Percentiles rank a stretch among this genome's conserved stretches.
phyloP scores from a whole-genome alignment of 225 moss, liverwort and hornwort genomes.

The Sphagnum tenellum region DNA sequence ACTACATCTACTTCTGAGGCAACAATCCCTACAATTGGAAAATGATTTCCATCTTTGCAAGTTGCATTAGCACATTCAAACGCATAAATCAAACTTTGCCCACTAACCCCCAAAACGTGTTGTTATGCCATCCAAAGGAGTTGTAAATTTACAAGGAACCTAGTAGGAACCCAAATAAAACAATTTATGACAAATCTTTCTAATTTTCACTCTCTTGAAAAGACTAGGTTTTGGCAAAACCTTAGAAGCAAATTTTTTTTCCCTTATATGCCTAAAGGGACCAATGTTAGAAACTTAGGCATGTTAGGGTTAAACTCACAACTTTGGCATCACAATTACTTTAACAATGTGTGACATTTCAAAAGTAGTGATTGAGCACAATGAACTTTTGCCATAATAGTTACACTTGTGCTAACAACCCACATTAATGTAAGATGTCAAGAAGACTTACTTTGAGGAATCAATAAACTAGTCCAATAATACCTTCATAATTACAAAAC shows the following conservation, averaged over 20 bases:
- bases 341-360: background rate
- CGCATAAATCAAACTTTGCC: conserved; percentile 9
- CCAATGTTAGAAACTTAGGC: too few relatives aligned
- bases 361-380: too few relatives aligned
- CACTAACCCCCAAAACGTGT: conserved; percentile 15
- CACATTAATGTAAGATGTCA: background rate
- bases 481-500: conserved; percentile 84
- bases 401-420: background rate
- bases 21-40: conserved; percentile 21
- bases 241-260: too few relatives aligned
- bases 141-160: conserved; percentile 54
- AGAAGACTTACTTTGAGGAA: background rate
- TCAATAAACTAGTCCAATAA: background rate
- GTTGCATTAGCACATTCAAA: conserved; percentile 46
- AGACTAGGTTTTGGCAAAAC: too few relatives aligned
- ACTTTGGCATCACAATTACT: too few relatives aligned
- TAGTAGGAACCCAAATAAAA: conserved; percentile 36
- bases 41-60: conserved; percentile 28
- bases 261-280: background rate
- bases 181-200: background rate
- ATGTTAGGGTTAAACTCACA: too few relatives aligned
- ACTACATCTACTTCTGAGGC: conserved; percentile 50
- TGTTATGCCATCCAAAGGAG: conserved; percentile 43
- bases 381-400: too few relatives aligned
- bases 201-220: too few relatives aligned